Percentiles rank a stretch among this genome's conserved stretches.
These are phyloP conservation scores for Colletotrichum musae DNA, from an alignment of 2,329 filamentous ascomycete genomes.

Conservation along the genomic window DNA sequence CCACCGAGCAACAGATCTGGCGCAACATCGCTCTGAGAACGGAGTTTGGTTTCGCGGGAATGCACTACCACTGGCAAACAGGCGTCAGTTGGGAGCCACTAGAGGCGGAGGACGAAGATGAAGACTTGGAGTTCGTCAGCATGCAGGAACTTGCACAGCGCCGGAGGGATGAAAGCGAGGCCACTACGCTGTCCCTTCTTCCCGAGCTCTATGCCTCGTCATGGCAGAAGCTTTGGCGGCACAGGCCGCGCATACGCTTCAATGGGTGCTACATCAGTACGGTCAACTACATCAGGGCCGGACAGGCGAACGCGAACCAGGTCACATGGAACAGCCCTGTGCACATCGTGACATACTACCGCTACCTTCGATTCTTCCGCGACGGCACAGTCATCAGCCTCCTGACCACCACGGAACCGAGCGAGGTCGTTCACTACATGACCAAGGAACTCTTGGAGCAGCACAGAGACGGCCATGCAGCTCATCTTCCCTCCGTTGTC, in stretches of 20 bases:
- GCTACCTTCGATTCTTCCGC: conserved; percentile 92
- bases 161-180: conserved; percentile 50
- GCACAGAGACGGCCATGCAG: conserved; percentile 52
- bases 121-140: conserved; percentile 52
- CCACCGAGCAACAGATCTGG: conserved; percentile 90
- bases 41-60: conserved; percentile 84
- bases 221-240: conserved; percentile 82
- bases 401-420: conserved; percentile 84
- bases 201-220: conserved; percentile 63
- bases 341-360: conserved; percentile 97
- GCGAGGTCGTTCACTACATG: conserved; percentile 89
- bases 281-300: conserved; percentile 92
- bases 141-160: conserved; percentile 54
- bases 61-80: conserved; percentile 85
- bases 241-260: conserved; percentile 89
- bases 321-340: conserved; percentile 86
- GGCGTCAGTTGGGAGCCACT: conserved; percentile 71
- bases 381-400: conserved; percentile 88
- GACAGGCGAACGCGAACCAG: conserved; percentile 78
- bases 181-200: conserved; percentile 59
- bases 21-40: conserved; percentile 78
- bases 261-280: conserved; percentile 97
- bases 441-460: conserved; percentile 76
- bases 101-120: conserved; percentile 50
- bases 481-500: conserved; percentile 62